Evolutionary conservation across 73 alveolate genomes (phyloP), one percentile per base, ranked within the genome.

Genomic region (Paramecium octaurelia): DNA sequence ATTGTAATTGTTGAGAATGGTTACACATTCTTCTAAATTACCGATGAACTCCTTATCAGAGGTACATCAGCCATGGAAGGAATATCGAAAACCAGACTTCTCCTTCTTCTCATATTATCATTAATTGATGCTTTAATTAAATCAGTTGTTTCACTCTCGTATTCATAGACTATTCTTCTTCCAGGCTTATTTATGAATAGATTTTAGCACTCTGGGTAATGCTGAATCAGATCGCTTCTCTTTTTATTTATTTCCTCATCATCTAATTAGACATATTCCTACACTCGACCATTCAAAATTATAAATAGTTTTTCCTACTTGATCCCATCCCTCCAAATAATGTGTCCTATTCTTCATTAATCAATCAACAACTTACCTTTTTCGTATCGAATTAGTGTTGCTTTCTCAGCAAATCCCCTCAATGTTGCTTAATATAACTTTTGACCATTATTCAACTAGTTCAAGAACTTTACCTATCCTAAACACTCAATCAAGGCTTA

Each of bases 51-150:
- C 24, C 84, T 64, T 3, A 64, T 27, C 0, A 64, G 24, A 3
- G 84, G 84, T 11, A 64, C 46, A 64, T 64, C 84, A 23, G 12
- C 29, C 42, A 64, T 27, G 14, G 48, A 64, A 64, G 84, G 54
- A 2, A 64, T 64, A 8, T 64, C 84, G 31, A 31, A 64, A 1
- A 64, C 84, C 3, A 64, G 24, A 24, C 50, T 31, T 64, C 84
- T 64, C 31, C 84, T 64, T 27, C 84, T 64, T 64, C 84, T 64
- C 84, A 64, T 64, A 64, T 64, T 64, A 64, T 64, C 84, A 34
- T 64, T 64, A 11, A 64, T 64, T 27, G 84, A 64, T 3, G 84
- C 84, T 64, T 64, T 64, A 8, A 64, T 64, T 18, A 31, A 64
- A 64, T 64, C 84, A 64, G 20, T 64, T 64, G 42, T 5, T 64